Evolutionary conservation across 2,329 filamentous ascomycete genomes (phyloP).

Genomic region (Didymella segeticola): DNA sequence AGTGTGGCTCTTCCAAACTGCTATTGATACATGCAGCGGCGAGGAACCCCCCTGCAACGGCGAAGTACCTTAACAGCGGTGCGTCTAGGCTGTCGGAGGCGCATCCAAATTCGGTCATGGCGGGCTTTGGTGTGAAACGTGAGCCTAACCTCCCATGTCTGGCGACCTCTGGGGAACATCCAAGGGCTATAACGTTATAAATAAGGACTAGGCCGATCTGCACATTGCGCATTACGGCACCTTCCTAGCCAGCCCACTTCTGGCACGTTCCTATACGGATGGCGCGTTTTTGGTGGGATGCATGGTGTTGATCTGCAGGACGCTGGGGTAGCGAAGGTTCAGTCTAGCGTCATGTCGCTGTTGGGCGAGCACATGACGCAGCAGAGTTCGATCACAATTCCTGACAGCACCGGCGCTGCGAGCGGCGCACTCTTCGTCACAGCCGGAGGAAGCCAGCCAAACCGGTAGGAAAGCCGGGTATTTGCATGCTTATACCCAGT

Average conservation of each 20-base stretch:
- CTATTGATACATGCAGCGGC: conserved; percentile 46
- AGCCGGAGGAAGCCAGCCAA: conserved; percentile 3
- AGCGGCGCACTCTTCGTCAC: neutral
- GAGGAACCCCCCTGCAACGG: conserved; percentile 40
- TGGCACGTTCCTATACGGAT: conserved; percentile 18
- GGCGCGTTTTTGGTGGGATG: conserved; percentile 12
- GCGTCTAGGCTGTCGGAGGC: conserved; percentile 48
- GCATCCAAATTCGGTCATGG: conserved; percentile 40
- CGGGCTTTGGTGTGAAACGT: conserved; percentile 46
- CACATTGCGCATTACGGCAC: conserved; percentile 34
- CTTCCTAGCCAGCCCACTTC: conserved; percentile 20
- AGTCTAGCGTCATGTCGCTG: conserved; percentile 14
- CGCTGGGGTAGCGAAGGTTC: conserved; percentile 13
- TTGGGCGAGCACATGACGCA: conserved; percentile 17
- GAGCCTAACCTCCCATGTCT: conserved; percentile 46
- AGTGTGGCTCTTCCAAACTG: conserved; percentile 47
- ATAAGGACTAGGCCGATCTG: conserved; percentile 37
- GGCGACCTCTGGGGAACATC: conserved; percentile 49
- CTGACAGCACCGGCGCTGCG: conserved; percentile 6
- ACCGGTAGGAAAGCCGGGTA: conserved; percentile 11
- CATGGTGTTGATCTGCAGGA: conserved; percentile 27
- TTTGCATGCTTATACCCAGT: conserved; percentile 2
- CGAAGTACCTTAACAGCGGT: conserved; percentile 39
- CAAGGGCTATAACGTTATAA: conserved; percentile 28
- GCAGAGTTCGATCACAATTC: neutral